Conservation (phyloP, 2,329 filamentous ascomycete genomes). For the Fusarium guadeloupense region DNA sequence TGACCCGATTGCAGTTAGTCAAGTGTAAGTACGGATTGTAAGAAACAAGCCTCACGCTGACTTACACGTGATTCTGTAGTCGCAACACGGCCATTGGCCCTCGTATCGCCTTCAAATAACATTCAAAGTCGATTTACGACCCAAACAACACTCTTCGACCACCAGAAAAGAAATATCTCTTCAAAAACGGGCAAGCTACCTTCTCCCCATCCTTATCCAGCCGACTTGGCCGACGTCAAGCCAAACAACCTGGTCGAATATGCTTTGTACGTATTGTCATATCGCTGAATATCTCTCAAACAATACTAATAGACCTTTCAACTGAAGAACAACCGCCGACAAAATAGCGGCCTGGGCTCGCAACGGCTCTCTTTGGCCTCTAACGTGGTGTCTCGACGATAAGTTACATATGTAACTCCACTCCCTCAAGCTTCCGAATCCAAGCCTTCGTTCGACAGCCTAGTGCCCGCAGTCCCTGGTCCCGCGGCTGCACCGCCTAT, state of each 20-base stretch:
- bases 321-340: constrained; percentile 61
- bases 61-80: constrained; percentile 14
- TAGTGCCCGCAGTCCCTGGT: no score
- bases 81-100: constrained; percentile 2
- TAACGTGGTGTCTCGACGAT: no score
- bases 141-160: background rate
- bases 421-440: no score
- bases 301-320: rapidly evolving
- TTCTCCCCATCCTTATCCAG: background rate
- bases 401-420: no score
- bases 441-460: no score
- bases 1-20: background rate
- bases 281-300: rapidly evolving
- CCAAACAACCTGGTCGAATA: constrained; percentile 26
- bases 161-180: background rate
- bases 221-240: constrained; percentile 8
- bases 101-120: background rate
- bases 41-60: background rate
- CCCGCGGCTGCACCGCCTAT: no score
- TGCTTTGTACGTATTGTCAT: constrained; percentile 21
- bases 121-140: background rate
- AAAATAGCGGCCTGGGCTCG: constrained; percentile 66
- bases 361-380: constrained; percentile 67
- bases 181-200: background rate
- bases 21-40: constrained; percentile 21